Evolutionary conservation across 2,329 filamentous ascomycete genomes (phyloP).

Genomic region (Aureobasidium sp.): DNA sequence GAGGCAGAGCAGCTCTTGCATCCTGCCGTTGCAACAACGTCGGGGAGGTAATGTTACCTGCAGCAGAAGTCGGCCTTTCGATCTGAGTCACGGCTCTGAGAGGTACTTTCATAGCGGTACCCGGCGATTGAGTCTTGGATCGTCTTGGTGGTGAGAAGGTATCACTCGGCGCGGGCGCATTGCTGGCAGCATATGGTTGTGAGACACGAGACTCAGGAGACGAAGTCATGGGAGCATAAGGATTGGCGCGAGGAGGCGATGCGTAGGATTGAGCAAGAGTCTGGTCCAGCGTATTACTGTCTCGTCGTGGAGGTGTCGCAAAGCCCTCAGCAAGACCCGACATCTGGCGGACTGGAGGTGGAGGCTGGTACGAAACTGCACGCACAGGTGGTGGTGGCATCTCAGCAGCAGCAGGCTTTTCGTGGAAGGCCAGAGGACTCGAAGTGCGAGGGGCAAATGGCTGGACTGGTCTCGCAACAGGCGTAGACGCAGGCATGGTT

Average conservation of each 20-base stretch:
- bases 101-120: constrained; percentile 45
- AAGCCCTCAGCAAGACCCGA: constrained; percentile 1
- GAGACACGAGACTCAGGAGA: constrained; percentile 12
- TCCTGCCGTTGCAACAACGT: constrained; percentile 31
- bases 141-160: constrained; percentile 36
- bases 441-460: constrained; percentile 58
- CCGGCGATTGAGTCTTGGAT: constrained; percentile 54
- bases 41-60: constrained; percentile 26
- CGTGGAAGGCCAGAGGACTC: constrained; percentile 52
- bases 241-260: constrained; percentile 10
- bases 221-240: not conserved
- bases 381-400: constrained; percentile 15
- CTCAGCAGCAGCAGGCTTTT: constrained; percentile 27
- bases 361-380: constrained; percentile 14
- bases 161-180: not conserved
- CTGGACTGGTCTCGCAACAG: constrained; percentile 32
- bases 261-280: not conserved
- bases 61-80: constrained; percentile 49
- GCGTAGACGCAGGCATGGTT: constrained; percentile 30
- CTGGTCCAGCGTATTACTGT: constrained; percentile 5
- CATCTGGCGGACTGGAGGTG: not conserved
- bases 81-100: constrained; percentile 35
- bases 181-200: not conserved
- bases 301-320: not conserved
- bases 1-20: constrained; percentile 27